Conservation (phyloP, 108 stramenopile genomes). For the Cyclotella choctawhatcheeana region DNA sequence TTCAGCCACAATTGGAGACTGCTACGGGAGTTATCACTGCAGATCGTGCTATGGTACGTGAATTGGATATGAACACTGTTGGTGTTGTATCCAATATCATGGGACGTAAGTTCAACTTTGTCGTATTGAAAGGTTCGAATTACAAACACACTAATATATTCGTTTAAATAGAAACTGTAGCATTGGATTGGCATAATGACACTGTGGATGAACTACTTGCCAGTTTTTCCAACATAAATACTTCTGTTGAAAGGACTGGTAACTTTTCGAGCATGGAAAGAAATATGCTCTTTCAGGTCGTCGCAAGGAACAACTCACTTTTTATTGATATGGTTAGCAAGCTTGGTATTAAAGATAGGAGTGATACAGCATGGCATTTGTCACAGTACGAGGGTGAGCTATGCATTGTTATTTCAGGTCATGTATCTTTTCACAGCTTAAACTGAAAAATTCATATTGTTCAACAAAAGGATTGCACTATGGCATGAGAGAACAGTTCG, state of each 20-base stretch:
- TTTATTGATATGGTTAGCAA: conserved; percentile 92
- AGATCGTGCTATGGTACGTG: conserved; percentile 82
- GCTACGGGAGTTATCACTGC: conserved; percentile 67
- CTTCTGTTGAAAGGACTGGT: conserved; percentile 76
- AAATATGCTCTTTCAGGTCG: conserved; percentile 76
- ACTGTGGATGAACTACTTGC: conserved; percentile 86
- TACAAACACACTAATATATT: too few species aligned
- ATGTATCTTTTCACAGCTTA: neutral
- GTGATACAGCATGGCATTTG: conserved; percentile 91
- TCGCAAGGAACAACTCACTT: conserved; percentile 89
- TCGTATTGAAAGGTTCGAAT: too few species aligned
- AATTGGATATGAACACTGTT: conserved; percentile 90
- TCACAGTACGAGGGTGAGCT: conserved; percentile 72
- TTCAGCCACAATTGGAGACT: conserved; percentile 63
- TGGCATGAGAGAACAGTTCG: conserved; percentile 71
- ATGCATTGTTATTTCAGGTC: neutral
- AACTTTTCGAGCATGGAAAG: conserved; percentile 64
- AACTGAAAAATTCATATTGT: neutral
- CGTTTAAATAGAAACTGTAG: too few species aligned
- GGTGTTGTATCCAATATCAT: conserved; percentile 90
- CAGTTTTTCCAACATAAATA: conserved; percentile 81
- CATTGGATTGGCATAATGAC: conserved; percentile 90
- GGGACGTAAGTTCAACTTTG: too few species aligned
- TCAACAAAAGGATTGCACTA: conserved; percentile 64
- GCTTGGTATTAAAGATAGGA: conserved; percentile 89